Evolutionary conservation across 169 alveolate genomes (phyloP).

Genomic region (Plasmodium chabaudi): DNA sequence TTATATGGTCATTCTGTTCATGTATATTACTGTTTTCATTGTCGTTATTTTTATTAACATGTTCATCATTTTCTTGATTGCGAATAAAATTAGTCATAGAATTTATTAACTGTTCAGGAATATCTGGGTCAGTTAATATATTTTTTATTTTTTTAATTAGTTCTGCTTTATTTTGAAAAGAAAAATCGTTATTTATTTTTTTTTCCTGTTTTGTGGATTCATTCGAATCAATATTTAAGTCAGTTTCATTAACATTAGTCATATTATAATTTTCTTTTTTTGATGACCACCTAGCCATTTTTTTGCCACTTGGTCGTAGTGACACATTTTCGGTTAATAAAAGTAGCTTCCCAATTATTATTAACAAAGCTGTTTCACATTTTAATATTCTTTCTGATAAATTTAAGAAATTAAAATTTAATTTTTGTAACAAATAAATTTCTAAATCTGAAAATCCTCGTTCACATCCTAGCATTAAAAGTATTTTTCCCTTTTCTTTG

Average conservation of each 20-base stretch:
- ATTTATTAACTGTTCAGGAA: slow-evolving; percentile 24
- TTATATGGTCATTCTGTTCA: neutral
- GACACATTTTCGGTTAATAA: slow-evolving; percentile 52
- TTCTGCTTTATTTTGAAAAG: slow-evolving; percentile 8
- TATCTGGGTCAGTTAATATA: slow-evolving; percentile 17
- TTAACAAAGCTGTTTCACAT: slow-evolving; percentile 72
- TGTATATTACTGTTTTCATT: neutral
- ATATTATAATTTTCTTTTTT: neutral
- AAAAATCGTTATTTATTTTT: neutral
- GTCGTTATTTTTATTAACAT: neutral
- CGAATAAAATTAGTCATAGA: slow-evolving; percentile 15
- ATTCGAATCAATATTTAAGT: neutral
- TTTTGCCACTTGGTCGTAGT: slow-evolving; percentile 53
- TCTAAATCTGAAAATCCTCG: slow-evolving; percentile 73
- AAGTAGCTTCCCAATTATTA: slow-evolving; percentile 62
- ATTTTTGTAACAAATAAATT: slow-evolving; percentile 54
- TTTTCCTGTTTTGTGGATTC: slow-evolving; percentile 2
- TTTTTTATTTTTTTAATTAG: slow-evolving; percentile 23
- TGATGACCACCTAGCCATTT: slow-evolving; percentile 32
- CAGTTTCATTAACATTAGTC: neutral
- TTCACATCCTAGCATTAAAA: slow-evolving; percentile 75
- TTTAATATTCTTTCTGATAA: slow-evolving; percentile 66
- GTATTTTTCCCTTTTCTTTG: slow-evolving; percentile 54
- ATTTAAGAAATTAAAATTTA: slow-evolving; percentile 49
- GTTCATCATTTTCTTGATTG: neutral